Evolutionary conservation across 108 stramenopile species (phyloP).

Genomic region (Cyclotella distinguenda): DNA sequence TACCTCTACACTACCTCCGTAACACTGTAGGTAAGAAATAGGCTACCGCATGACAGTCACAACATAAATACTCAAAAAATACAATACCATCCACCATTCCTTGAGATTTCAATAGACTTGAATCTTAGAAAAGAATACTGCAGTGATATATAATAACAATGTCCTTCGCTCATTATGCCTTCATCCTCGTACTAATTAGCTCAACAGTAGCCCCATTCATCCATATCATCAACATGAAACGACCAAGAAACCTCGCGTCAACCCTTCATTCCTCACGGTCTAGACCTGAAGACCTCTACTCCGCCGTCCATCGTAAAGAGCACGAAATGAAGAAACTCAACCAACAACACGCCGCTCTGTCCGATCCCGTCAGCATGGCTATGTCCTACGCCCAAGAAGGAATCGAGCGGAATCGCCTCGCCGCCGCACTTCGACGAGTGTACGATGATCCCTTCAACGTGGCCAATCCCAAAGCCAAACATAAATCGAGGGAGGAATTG

Average conservation of each 20-base stretch:
- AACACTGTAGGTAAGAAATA: too few relatives aligned
- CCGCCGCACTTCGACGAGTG: constrained; percentile 80
- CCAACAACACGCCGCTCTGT: constrained; percentile 63
- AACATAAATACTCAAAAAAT: too few relatives aligned
- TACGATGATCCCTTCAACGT: constrained; percentile 75
- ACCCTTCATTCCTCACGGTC: constrained; percentile 19
- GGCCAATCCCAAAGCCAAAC: constrained; percentile 64
- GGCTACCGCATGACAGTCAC: too few relatives aligned
- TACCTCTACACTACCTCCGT: too few relatives aligned
- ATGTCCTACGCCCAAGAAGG: constrained; percentile 83
- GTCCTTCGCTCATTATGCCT: too few relatives aligned
- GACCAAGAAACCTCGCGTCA: background rate
- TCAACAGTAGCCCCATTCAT: too few relatives aligned
- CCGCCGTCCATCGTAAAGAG: constrained; percentile 88
- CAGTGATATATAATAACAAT: too few relatives aligned
- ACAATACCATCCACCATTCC: too few relatives aligned
- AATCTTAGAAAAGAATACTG: too few relatives aligned
- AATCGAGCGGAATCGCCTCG: constrained; percentile 52
- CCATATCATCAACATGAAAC: background rate
- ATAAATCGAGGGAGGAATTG: constrained; percentile 32
- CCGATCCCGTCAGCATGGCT: constrained; percentile 87
- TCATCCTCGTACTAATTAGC: too few relatives aligned
- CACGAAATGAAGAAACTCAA: constrained; percentile 83
- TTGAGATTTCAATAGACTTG: too few relatives aligned
- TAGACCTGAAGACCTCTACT: constrained; percentile 70